Percentiles rank a stretch among this genome's conserved stretches.
Evolutionary conservation across 805 yeast species (phyloP).

Genomic region (Candida insectalens): DNA sequence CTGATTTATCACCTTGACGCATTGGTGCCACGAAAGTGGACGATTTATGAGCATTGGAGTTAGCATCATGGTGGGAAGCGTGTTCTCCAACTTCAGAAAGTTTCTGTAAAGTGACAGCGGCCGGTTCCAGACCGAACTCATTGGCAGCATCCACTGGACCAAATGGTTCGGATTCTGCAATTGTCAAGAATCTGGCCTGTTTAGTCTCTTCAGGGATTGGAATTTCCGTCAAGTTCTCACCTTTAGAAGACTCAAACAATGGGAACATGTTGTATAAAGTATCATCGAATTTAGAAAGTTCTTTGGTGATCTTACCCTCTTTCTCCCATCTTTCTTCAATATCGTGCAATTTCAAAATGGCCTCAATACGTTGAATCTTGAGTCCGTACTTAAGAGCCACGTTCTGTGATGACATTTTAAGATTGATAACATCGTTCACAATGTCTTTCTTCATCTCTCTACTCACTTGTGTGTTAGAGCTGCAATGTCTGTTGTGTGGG

Average conservation of each 20-base stretch:
- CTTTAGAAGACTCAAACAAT: constrained; percentile 37
- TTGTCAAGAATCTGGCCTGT: constrained; percentile 73
- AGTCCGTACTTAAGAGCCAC: constrained; percentile 73
- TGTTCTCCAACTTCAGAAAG: constrained; percentile 53
- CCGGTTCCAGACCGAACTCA: constrained; percentile 78
- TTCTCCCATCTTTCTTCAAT: constrained; percentile 56
- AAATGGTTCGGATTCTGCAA: constrained; percentile 91
- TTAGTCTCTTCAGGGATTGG: constrained; percentile 81
- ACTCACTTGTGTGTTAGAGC: constrained; percentile 54
- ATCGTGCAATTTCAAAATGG: constrained; percentile 58
- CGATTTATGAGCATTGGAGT: constrained; percentile 4
- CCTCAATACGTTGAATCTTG: constrained; percentile 81
- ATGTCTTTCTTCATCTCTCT: constrained; percentile 52
- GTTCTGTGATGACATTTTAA: constrained; percentile 53
- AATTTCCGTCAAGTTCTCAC: constrained; percentile 86
- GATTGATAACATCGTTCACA: constrained; percentile 36
- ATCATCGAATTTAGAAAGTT: constrained; percentile 47
- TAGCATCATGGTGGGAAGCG: constrained; percentile 20
- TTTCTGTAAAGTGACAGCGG: constrained; percentile 63
- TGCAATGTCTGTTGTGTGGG: constrained; percentile 62
- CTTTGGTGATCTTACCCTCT: constrained; percentile 43
- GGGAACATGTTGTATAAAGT: constrained; percentile 80
- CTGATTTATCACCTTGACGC: constrained; percentile 58
- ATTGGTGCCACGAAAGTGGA: constrained; percentile 43
- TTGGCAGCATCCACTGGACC: constrained; percentile 94